Conservation (phyloP, 106 monocot species). For the Acanthochlamys bracteata region DNA sequence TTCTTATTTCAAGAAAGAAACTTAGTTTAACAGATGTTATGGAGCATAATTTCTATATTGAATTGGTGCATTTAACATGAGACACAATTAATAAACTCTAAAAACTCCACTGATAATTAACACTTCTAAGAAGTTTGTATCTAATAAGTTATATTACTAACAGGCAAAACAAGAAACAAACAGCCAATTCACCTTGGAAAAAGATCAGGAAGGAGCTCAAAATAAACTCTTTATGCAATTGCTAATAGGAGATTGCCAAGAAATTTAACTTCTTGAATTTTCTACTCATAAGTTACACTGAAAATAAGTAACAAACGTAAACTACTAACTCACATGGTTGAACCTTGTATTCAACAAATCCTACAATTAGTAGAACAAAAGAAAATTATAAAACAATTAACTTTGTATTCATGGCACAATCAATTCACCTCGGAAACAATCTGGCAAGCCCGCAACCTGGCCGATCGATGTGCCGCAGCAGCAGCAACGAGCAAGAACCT, state of each 20-base stretch:
- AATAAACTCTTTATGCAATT: no score
- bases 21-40: no score
- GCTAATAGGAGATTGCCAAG: not conserved
- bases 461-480: conserved; percentile 35
- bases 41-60: no score
- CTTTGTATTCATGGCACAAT: not conserved
- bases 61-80: no score
- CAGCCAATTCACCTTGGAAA: no score
- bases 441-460: conserved; percentile 81
- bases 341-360: not conserved
- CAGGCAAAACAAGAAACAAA: no score
- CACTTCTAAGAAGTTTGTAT: no score
- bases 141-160: no score
- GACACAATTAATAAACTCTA: no score
- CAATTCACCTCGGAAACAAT: conserved; percentile 71
- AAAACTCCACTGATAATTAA: no score
- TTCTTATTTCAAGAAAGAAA: no score
- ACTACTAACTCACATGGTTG: not conserved
- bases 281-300: not conserved
- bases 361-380: not conserved
- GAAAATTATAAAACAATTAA: not conserved
- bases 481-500: conserved; percentile 59
- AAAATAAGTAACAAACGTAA: not conserved
- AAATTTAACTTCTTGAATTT: not conserved
- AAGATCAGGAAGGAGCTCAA: no score